Conservation (phyloP, 768 basidiomycete genomes). For the Brasilioporus rufonigricans region DNA sequence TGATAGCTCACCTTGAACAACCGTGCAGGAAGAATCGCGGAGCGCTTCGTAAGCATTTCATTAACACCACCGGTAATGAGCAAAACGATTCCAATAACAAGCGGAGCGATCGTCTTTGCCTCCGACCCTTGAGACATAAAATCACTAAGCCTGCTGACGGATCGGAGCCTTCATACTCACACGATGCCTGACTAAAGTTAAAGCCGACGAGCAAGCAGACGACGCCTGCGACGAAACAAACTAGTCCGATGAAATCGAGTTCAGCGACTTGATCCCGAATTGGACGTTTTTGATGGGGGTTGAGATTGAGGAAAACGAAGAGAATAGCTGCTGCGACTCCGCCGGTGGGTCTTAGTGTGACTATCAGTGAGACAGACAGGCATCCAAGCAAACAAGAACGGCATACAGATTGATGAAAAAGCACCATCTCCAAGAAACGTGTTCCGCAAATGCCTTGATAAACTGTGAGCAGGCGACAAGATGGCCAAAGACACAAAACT, state of each 20-base stretch:
- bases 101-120: slow-evolving; percentile 56
- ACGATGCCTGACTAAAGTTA: slow-evolving; percentile 63
- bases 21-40: slow-evolving; percentile 72
- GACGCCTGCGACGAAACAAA: slow-evolving; percentile 62
- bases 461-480: slow-evolving; percentile 1
- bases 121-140: slow-evolving; percentile 45
- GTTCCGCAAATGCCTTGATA: slow-evolving; percentile 60
- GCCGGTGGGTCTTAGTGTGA: slow-evolving; percentile 60
- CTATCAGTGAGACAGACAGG: neutral
- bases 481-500: slow-evolving; percentile 25
- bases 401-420: slow-evolving; percentile 74
- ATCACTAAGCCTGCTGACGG: neutral
- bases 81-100: slow-evolving; percentile 55
- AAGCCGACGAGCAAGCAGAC: slow-evolving; percentile 71
- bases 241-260: slow-evolving; percentile 72
- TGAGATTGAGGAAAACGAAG: slow-evolving; percentile 77
- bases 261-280: slow-evolving; percentile 56
- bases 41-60: slow-evolving; percentile 59
- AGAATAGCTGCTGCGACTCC: slow-evolving; percentile 60
- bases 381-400: neutral
- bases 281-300: slow-evolving; percentile 62
- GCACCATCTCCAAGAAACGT: slow-evolving; percentile 83
- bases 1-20: slow-evolving; percentile 55
- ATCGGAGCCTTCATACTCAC: slow-evolving; percentile 39
- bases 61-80: slow-evolving; percentile 53